These are phyloP conservation scores for Barbarea vulgaris DNA, from an alignment of 345 rosid genomes.

Conservation along the genomic window DNA sequence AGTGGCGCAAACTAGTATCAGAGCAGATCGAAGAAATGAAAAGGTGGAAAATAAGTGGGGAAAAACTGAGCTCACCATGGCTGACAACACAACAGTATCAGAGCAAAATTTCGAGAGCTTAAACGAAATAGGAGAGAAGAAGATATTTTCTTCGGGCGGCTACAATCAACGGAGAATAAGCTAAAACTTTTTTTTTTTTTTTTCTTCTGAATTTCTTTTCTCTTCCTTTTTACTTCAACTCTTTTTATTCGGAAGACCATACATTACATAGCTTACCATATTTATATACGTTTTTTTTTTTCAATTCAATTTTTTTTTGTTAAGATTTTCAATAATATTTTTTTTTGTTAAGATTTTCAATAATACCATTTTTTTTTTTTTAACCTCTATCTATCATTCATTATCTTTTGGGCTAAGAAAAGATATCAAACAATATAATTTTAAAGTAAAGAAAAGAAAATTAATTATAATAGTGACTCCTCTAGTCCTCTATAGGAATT, in stretches of 20 bases:
- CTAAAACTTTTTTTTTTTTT: background rate
- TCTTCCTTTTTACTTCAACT: background rate
- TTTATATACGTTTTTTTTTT: background rate
- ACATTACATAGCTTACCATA: background rate
- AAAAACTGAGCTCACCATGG: conserved; percentile 26
- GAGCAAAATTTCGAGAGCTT: background rate
- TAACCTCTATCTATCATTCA: too few species aligned
- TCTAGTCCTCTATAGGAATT: background rate
- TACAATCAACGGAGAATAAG: conserved; percentile 9
- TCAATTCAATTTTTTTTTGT: background rate
- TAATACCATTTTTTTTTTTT: background rate
- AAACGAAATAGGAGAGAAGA: background rate
- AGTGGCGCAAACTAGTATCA: background rate
- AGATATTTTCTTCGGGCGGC: conserved; percentile 28
- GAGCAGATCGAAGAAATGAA: conserved; percentile 16
- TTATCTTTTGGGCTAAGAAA: too few species aligned
- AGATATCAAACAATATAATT: background rate
- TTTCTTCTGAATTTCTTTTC: background rate
- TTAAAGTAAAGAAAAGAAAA: background rate
- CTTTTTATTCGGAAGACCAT: conserved; percentile 1
- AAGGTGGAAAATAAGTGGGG: background rate
- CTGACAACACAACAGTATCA: background rate
- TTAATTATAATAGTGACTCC: background rate
- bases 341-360: background rate
- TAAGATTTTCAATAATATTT: background rate